Conservation (phyloP, 2,329 filamentous ascomycete genomes). For the Dactylella cylindrospora region DNA sequence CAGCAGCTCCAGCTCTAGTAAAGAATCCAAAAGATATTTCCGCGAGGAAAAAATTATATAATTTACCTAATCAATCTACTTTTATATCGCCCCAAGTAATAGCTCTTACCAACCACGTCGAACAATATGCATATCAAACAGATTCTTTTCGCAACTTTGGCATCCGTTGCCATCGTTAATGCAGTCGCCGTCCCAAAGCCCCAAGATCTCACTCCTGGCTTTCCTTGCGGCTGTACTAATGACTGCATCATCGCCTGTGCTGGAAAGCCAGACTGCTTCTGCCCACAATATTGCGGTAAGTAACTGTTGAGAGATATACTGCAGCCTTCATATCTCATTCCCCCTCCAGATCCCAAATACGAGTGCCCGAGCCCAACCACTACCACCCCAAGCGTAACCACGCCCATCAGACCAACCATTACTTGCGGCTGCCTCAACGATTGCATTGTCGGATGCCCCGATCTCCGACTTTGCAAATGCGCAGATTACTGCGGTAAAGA, state of each 20-base stretch:
- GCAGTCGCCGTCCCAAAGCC: conserved; percentile 31
- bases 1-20: conserved; percentile 4
- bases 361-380: conserved; percentile 10
- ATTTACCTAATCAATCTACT: no score
- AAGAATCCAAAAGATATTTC: no score
- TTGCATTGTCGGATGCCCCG: conserved; percentile 33
- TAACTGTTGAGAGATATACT: neutral
- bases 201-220: conserved; percentile 6
- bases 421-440: conserved; percentile 36
- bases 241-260: conserved; percentile 25
- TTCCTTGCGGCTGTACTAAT: conserved; percentile 40
- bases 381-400: conserved; percentile 10
- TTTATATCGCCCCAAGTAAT: no score
- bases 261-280: conserved; percentile 20
- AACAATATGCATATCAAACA: conserved; percentile 28
- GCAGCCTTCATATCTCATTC: neutral
- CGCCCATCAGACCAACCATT: conserved; percentile 12
- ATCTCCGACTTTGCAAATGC: conserved; percentile 35
- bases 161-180: conserved; percentile 25
- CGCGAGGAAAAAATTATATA: no score
- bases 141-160: conserved; percentile 27
- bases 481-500: conserved; percentile 23
- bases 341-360: conserved; percentile 22
- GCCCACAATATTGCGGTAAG: conserved; percentile 40
- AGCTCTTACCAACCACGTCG: neutral